A percentile compares a stretch with the other conserved stretches of the same genome.
Conservation (phyloP, 805 yeast genomes). For the Starmera dryadoides region DNA sequence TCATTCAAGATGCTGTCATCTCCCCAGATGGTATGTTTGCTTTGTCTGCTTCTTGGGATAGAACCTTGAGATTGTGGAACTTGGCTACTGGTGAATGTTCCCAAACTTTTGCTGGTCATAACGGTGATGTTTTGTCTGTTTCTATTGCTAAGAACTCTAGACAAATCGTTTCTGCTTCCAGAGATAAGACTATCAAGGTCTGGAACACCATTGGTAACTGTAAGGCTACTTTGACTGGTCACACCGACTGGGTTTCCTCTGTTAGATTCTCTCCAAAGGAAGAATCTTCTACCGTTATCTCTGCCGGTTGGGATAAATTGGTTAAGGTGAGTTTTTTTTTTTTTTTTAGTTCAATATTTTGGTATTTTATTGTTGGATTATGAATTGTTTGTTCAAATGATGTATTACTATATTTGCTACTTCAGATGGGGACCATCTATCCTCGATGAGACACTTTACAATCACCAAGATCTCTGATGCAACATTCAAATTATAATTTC, state of each 20-base stretch:
- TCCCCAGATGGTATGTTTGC: conserved; percentile 98
- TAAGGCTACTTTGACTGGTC: conserved; percentile 89
- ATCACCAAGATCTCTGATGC: conserved; percentile 99
- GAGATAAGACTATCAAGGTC: conserved; percentile 98
- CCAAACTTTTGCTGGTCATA: conserved; percentile 97
- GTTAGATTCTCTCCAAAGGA: conserved; percentile 89
- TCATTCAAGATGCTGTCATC: conserved; percentile 95
- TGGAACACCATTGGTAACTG: conserved; percentile 99
- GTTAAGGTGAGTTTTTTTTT: conserved; percentile 81
- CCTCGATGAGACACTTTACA: conserved; percentile 89
- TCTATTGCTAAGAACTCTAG: conserved; percentile 94
- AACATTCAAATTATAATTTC: too few relatives aligned
- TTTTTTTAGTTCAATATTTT: conserved; percentile 1
- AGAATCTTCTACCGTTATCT: conserved; percentile 72
- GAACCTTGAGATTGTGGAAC: conserved; percentile 98
- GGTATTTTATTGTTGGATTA: background rate
- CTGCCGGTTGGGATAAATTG: conserved; percentile 98
- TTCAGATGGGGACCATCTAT: conserved; percentile 72
- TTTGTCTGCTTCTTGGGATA: conserved; percentile 99
- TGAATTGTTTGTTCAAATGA: conserved; percentile 44
- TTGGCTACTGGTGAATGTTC: conserved; percentile 88
- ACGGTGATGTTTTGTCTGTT: conserved; percentile 93
- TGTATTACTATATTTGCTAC: conserved; percentile 94
- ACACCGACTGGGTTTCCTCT: conserved; percentile 98
- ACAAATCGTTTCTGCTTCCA: conserved; percentile 97